Percentiles rank a stretch among this genome's conserved stretches.
These are phyloP conservation scores for Phoma sp. DNA, from an alignment of 2,329 filamentous ascomycete genomes.

Conservation along the genomic window DNA sequence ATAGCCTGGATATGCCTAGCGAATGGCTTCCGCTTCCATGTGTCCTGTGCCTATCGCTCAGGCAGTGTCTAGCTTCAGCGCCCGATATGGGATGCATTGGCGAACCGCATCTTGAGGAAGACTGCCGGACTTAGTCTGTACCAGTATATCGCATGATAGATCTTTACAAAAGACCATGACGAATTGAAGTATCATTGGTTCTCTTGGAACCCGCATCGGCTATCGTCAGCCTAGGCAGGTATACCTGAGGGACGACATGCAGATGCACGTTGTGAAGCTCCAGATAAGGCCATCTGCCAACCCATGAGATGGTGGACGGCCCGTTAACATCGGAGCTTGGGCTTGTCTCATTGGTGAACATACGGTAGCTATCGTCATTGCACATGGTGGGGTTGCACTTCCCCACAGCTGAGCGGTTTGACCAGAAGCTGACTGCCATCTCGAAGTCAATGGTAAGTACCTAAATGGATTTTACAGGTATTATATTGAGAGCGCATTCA, in stretches of 20 bases:
- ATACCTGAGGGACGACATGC: slow-evolving; percentile 8
- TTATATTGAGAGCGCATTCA: not conserved
- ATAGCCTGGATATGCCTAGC: slow-evolving; percentile 6
- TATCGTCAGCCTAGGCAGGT: slow-evolving; percentile 29
- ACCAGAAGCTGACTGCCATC: not conserved
- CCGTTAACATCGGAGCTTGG: slow-evolving; percentile 26
- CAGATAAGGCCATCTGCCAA: slow-evolving; percentile 37
- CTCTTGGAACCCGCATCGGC: slow-evolving; percentile 33
- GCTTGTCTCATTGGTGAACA: slow-evolving; percentile 29
- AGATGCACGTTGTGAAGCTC: slow-evolving; percentile 19
- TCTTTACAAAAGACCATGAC: not conserved
- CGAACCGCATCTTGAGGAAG: slow-evolving; percentile 7
- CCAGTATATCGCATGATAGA: slow-evolving; percentile 18
- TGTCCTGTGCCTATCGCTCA: not conserved
- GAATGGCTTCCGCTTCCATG: not conserved
- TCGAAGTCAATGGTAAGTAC: not conserved
- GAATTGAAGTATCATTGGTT: slow-evolving; percentile 14
- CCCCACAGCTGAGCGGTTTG: slow-evolving; percentile 8
- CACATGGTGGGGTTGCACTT: slow-evolving; percentile 34
- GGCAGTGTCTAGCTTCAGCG: slow-evolving; percentile 3
- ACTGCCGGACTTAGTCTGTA: slow-evolving; percentile 5
- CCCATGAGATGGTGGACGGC: slow-evolving; percentile 24
- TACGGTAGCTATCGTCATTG: slow-evolving; percentile 28
- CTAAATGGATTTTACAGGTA: slow-evolving; percentile 5
- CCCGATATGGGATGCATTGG: slow-evolving; percentile 12